Conservation (phyloP, 768 basidiomycete species). For the Auriscalpium microsporum region DNA sequence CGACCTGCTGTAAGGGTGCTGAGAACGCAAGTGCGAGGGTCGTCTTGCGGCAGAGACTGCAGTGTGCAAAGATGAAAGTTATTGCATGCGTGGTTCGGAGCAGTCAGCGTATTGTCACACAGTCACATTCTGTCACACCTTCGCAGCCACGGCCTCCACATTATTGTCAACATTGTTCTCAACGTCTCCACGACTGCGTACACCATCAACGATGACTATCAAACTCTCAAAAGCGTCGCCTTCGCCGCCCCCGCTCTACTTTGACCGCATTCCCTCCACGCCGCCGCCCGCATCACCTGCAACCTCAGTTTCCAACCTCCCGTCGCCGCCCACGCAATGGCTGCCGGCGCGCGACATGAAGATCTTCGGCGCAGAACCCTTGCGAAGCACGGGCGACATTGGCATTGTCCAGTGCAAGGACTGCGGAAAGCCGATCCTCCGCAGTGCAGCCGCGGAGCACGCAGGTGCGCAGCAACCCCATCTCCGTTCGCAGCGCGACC, state of each 20-base stretch:
- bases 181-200: too few relatives aligned
- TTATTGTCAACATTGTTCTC: too few relatives aligned
- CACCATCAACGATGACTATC: conserved; percentile 26
- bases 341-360: conserved; percentile 83
- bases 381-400: conserved; percentile 48
- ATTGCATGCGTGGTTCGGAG: too few relatives aligned
- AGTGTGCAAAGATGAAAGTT: too few relatives aligned
- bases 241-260: conserved; percentile 46
- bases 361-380: conserved; percentile 71
- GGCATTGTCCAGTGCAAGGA: conserved; percentile 66
- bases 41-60: too few relatives aligned
- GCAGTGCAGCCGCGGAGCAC: conserved; percentile 70
- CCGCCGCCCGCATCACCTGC: conserved; percentile 27
- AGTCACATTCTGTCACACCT: too few relatives aligned
- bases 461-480: conserved; percentile 39
- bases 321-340: conserved; percentile 78
- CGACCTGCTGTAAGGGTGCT: too few relatives aligned
- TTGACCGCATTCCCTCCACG: conserved; percentile 36
- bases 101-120: too few relatives aligned
- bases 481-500: background rate
- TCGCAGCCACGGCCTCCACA: too few relatives aligned
- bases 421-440: conserved; percentile 74
- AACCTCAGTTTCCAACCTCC: conserved; percentile 30
- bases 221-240: conserved; percentile 30
- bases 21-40: too few relatives aligned